These are phyloP conservation scores for Trichoderma reesei DNA, from an alignment of 495 filamentous ascomycete genomes.

Conservation along the genomic window DNA sequence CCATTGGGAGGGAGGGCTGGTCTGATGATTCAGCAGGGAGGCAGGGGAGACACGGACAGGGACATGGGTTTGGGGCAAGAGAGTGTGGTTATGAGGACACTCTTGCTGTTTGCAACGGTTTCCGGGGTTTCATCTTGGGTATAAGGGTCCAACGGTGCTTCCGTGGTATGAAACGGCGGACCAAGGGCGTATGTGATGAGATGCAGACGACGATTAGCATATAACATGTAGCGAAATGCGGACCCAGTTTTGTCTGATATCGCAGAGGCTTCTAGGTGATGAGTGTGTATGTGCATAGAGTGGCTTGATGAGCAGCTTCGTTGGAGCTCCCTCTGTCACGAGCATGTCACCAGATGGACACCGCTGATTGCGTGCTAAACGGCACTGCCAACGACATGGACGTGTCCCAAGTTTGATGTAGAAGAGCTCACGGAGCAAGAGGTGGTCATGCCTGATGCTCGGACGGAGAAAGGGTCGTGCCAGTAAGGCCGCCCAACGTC, in stretches of 20 bases:
- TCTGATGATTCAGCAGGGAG: not conserved
- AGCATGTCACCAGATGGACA: no score
- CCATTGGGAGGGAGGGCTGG: not conserved
- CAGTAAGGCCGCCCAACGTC: no score
- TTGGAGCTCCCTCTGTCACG: no score
- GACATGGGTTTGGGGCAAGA: not conserved
- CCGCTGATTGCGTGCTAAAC: no score
- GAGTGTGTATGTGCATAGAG: not conserved
- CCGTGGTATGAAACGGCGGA: slow-evolving; percentile 1
- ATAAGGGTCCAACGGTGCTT: not conserved
- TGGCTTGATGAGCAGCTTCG: no score
- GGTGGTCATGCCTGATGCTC: no score
- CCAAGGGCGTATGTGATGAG: not conserved
- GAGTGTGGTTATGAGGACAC: not conserved
- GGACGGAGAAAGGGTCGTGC: no score
- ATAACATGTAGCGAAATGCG: not conserved
- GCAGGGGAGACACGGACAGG: not conserved
- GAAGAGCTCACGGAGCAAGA: no score
- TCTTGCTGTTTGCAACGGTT: not conserved
- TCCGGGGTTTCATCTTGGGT: not conserved
- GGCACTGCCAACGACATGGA: no score
- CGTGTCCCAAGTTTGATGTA: no score
- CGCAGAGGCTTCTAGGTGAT: not conserved
- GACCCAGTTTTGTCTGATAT: not conserved
- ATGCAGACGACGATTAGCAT: not conserved